Conservation (phyloP, 129 eudicot genomes). For the Rutidosis leptorrhynchoides region DNA sequence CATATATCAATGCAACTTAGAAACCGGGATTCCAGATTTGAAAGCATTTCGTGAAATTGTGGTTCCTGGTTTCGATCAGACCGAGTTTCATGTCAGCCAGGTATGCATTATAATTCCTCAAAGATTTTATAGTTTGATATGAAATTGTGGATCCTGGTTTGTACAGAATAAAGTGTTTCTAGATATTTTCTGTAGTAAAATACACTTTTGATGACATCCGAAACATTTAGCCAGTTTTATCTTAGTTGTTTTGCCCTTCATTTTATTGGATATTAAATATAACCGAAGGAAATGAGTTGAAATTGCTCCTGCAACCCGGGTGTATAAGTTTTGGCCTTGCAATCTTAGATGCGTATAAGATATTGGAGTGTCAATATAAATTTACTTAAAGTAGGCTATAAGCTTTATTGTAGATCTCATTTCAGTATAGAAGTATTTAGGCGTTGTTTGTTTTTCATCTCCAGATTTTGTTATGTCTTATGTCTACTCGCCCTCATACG, state of each 20-base stretch:
- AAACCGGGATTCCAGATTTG: constrained; percentile 60
- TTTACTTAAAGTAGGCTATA: not conserved
- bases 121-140: not conserved
- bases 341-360: not conserved
- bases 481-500: too few relatives aligned
- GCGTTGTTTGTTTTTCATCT: too few relatives aligned
- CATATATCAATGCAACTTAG: constrained; percentile 63
- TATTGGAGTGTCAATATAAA: not conserved
- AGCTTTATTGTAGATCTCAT: not conserved
- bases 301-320: not conserved
- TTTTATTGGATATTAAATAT: not conserved
- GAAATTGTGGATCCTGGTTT: too few relatives aligned
- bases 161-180: not conserved
- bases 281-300: not conserved
- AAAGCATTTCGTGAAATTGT: constrained; percentile 72
- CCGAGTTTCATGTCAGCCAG: constrained; percentile 71
- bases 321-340: not conserved
- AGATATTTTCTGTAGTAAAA: not conserved
- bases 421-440: constrained; percentile 1
- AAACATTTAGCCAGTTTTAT: not conserved
- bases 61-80: constrained; percentile 82
- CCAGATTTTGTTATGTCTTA: too few relatives aligned
- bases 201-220: not conserved
- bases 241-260: not conserved
- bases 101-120: constrained; percentile 29